phyloP scores from a whole-genome alignment of 2,329 filamentous ascomycete genomes.

The Talaromyces atroroseus region DNA sequence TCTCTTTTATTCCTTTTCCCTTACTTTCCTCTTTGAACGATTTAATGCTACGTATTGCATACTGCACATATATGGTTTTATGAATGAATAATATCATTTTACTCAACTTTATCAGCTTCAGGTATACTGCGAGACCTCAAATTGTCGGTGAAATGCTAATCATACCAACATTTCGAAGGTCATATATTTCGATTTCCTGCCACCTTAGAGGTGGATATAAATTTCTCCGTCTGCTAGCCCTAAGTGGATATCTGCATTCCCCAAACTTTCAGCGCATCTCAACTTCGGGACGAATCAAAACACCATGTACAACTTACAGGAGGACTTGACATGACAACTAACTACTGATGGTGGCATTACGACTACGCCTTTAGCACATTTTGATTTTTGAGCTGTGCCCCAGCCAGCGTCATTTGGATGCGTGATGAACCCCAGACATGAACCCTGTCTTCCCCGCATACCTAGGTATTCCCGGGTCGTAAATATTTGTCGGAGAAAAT shows the following conservation, averaged over 20 bases:
- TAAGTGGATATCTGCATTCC: background rate
- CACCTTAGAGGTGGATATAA: constrained; percentile 22
- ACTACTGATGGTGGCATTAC: background rate
- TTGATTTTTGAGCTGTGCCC: background rate
- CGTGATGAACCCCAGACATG: background rate
- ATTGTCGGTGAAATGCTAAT: too few relatives aligned
- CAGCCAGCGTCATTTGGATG: background rate
- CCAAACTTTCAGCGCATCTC: background rate
- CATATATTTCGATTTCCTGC: background rate
- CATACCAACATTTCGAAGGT: too few relatives aligned
- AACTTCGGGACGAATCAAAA: background rate
- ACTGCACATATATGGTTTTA: too few relatives aligned
- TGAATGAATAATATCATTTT: too few relatives aligned
- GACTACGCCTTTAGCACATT: background rate
- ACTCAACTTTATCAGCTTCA: too few relatives aligned
- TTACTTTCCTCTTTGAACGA: too few relatives aligned
- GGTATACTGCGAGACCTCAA: too few relatives aligned
- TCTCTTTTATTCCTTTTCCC: too few relatives aligned
- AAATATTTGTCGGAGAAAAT: background rate
- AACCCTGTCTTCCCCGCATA: constrained; percentile 1
- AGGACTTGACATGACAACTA: background rate
- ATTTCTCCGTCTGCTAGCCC: constrained; percentile 20
- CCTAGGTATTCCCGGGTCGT: background rate
- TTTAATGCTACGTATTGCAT: too few relatives aligned
- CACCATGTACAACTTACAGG: background rate